Percentiles rank a stretch among this genome's conserved stretches.
These are phyloP conservation scores for Cladophialophora chaetospira DNA, from an alignment of 2,329 filamentous ascomycete species.

Conservation along the genomic window DNA sequence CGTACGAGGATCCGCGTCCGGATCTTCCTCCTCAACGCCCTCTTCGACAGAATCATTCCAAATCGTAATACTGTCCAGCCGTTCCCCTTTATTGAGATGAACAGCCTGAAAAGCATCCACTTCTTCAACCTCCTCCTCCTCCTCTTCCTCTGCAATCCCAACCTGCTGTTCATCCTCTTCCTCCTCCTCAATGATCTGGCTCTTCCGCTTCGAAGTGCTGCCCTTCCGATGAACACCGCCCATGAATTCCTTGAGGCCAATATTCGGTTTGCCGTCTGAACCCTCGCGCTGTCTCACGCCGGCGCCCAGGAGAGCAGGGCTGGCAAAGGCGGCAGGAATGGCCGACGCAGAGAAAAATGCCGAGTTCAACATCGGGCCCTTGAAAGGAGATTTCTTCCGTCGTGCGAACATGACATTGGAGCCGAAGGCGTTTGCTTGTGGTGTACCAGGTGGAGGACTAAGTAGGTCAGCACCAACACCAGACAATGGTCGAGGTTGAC, in stretches of 20 bases:
- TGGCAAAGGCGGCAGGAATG: constrained; percentile 36
- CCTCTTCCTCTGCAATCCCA: constrained; percentile 46
- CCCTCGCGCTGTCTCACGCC: constrained; percentile 32
- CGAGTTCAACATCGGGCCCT: constrained; percentile 48
- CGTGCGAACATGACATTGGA: constrained; percentile 50
- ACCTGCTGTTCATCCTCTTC: constrained; percentile 41
- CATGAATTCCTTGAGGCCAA: constrained; percentile 23
- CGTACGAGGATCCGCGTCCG: not conserved
- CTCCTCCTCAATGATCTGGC: constrained; percentile 45
- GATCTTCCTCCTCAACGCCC: not conserved
- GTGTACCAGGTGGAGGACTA: constrained; percentile 10
- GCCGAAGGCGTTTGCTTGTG: constrained; percentile 17
- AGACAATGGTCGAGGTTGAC: constrained; percentile 17
- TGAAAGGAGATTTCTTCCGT: constrained; percentile 49
- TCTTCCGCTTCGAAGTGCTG: constrained; percentile 36
- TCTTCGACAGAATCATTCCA: constrained; percentile 29
- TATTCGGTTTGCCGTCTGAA: constrained; percentile 34
- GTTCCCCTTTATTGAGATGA: constrained; percentile 30
- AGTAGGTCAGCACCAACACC: constrained; percentile 16
- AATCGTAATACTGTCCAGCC: constrained; percentile 33
- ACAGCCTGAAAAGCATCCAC: constrained; percentile 33
- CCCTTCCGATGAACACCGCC: constrained; percentile 38
- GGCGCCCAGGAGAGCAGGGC: constrained; percentile 36
- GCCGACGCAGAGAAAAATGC: constrained; percentile 36
- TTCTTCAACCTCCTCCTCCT: constrained; percentile 40